phyloP scores from a whole-genome alignment of 108 stramenopile genomes.

The Pseudonitzschia multistriata region DNA sequence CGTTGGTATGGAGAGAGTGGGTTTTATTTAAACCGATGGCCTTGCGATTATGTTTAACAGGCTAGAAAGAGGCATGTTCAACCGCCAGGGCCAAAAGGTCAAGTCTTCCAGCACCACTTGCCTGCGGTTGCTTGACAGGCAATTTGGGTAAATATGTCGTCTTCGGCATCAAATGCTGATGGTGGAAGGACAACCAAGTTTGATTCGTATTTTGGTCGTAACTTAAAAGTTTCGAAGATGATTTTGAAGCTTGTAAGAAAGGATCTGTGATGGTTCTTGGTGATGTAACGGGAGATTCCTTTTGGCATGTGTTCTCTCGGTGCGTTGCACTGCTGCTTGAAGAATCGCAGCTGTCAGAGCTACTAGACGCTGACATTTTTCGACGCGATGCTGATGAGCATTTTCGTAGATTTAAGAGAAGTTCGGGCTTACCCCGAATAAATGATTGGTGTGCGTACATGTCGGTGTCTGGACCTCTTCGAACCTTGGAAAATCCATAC shows the following conservation, averaged over 20 bases:
- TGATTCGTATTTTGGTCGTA: conserved; percentile 16
- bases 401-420: conserved; percentile 60
- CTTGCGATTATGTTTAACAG: too few species aligned
- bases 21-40: background rate
- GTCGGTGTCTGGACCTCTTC: conserved; percentile 69
- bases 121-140: background rate
- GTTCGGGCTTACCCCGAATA: conserved; percentile 51
- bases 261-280: conserved; percentile 8
- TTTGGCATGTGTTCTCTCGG: background rate
- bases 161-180: conserved; percentile 20
- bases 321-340: conserved; percentile 2
- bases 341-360: conserved; percentile 2
- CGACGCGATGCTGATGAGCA: conserved; percentile 27
- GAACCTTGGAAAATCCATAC: conserved; percentile 85
- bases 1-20: background rate
- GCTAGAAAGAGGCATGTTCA: conserved; percentile 27
- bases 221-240: background rate
- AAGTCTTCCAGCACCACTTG: conserved; percentile 31
- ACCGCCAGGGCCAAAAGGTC: conserved; percentile 54
- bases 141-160: conserved; percentile 6
- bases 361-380: conserved; percentile 4
- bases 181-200: conserved; percentile 24
- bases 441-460: conserved; percentile 79
- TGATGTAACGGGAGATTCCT: background rate
- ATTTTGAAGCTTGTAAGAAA: background rate